These are phyloP conservation scores for Talaromyces sp. DNA, from an alignment of 2,329 filamentous ascomycete species.

Conservation along the genomic window DNA sequence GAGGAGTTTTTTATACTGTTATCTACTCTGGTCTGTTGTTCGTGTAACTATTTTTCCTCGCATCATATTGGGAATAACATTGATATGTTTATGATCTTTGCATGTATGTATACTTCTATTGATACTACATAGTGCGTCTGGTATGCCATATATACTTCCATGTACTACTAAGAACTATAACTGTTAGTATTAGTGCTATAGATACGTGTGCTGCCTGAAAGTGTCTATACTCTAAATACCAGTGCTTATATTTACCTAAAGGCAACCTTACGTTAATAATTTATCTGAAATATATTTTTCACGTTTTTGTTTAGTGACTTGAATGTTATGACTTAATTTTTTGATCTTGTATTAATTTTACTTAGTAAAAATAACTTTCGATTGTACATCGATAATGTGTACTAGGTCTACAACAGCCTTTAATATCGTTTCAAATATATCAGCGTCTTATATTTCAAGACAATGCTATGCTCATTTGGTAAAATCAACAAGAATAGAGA, in stretches of 20 bases:
- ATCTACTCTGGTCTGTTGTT: not conserved
- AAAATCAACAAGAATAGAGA: too few relatives aligned
- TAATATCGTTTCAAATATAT: too few relatives aligned
- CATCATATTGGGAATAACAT: not conserved
- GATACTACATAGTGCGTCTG: not conserved
- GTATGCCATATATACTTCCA: not conserved
- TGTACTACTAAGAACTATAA: not conserved
- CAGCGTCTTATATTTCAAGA: too few relatives aligned
- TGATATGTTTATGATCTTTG: not conserved
- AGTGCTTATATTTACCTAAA: too few relatives aligned
- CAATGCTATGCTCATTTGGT: too few relatives aligned
- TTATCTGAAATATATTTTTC: too few relatives aligned
- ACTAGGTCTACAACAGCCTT: too few relatives aligned
- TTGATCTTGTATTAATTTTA: too few relatives aligned
- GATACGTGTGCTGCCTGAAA: not conserved
- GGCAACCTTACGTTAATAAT: too few relatives aligned
- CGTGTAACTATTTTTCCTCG: slow-evolving; percentile 2
- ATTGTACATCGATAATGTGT: too few relatives aligned
- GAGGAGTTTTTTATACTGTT: slow-evolving; percentile 4
- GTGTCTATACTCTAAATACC: not conserved
- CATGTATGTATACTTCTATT: not conserved
- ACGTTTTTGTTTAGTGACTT: not conserved
- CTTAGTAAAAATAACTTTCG: too few relatives aligned
- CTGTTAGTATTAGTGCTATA: not conserved
- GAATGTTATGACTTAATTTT: too few relatives aligned